phyloP scores from a whole-genome alignment of 176 grass and related monocot genomes.

The Musa itinerans region DNA sequence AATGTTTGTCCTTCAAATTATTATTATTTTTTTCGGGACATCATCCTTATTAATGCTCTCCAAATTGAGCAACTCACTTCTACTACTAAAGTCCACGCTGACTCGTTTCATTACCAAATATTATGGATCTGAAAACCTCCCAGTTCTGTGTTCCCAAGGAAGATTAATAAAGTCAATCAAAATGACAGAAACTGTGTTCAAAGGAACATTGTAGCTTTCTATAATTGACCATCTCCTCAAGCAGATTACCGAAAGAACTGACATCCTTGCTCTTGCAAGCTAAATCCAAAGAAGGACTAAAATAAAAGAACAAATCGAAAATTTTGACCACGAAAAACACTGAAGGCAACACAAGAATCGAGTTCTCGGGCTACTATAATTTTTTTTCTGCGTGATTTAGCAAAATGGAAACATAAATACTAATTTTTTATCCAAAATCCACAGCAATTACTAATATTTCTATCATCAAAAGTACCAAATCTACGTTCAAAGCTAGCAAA shows the following conservation, averaged over 20 bases:
- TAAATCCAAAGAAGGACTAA: background rate
- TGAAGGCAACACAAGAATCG: background rate
- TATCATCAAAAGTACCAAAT: background rate
- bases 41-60: background rate
- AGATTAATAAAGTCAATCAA: background rate
- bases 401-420: background rate
- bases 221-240: background rate
- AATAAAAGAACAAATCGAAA: background rate
- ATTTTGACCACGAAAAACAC: background rate
- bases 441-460: background rate
- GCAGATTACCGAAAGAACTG: background rate
- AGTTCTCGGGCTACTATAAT: background rate
- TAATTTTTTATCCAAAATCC: background rate
- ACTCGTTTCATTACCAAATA: background rate
- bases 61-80: background rate
- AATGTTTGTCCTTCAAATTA: background rate
- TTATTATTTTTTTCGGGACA: background rate
- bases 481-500: background rate
- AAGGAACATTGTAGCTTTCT: background rate
- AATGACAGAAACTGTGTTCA: background rate
- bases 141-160: background rate
- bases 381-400: background rate
- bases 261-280: background rate
- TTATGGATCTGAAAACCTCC: background rate
- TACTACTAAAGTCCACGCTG: background rate